Conservation (phyloP, 108 stramenopile species). For the Pseudonitzschia pungens region DNA sequence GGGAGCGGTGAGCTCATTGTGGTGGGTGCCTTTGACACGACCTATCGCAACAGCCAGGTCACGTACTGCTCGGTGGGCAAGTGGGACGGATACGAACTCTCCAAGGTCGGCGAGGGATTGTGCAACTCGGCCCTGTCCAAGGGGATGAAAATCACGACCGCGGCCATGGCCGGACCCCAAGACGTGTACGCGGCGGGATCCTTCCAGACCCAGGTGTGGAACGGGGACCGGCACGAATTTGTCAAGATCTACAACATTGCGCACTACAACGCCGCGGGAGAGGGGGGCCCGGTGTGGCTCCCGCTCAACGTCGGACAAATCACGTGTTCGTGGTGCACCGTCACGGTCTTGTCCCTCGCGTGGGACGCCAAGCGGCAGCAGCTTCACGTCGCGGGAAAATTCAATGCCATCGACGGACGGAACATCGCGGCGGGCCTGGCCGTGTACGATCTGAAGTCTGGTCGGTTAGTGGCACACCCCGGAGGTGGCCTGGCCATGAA, state of each 20-base stretch:
- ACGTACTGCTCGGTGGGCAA: conserved; percentile 93
- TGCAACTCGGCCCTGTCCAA: conserved; percentile 87
- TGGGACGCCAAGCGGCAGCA: conserved; percentile 87
- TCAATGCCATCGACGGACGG: conserved; percentile 85
- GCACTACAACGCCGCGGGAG: conserved; percentile 78
- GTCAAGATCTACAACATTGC: conserved; percentile 94
- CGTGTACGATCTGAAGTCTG: conserved; percentile 80
- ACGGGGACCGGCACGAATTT: conserved; percentile 87
- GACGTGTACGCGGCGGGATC: conserved; percentile 89
- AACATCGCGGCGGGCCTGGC: conserved; percentile 84
- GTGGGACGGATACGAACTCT: conserved; percentile 81
- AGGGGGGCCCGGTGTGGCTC: conserved; percentile 66
- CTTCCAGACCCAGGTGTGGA: conserved; percentile 95
- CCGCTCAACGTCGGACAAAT: conserved; percentile 90
- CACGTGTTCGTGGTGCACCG: conserved; percentile 90
- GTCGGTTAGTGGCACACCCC: conserved; percentile 84
- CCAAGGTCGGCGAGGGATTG: conserved; percentile 90
- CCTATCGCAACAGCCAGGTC: conserved; percentile 88
- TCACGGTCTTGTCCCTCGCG: conserved; percentile 86
- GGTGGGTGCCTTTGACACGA: conserved; percentile 94
- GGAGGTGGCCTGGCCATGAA: conserved; percentile 83
- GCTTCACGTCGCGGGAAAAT: conserved; percentile 89
- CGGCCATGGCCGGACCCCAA: conserved; percentile 78
- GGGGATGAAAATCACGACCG: conserved; percentile 88
- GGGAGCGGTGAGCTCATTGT: conserved; percentile 79